Evolutionary conservation across 441 rosid genomes (phyloP).

Genomic region (Erodium trifolium): DNA sequence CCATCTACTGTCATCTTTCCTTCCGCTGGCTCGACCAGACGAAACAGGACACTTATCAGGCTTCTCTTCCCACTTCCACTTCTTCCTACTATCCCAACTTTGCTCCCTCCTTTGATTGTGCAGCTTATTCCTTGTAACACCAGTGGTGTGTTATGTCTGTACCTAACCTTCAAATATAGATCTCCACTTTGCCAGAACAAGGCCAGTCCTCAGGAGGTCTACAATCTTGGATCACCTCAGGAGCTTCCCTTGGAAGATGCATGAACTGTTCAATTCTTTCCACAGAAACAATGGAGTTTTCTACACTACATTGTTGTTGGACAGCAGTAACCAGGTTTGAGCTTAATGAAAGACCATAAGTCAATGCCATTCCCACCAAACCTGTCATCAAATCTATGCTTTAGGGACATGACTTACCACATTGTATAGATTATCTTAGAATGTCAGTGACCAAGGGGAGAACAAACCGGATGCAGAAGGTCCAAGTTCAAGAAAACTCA

Average conservation of each 20-base stretch:
- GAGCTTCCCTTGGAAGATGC: conserved; percentile 33
- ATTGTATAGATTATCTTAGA: too few relatives aligned
- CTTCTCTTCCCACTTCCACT: conserved; percentile 35
- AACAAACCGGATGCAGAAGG: conserved; percentile 26
- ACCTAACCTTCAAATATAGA: conserved; percentile 24
- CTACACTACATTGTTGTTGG: conserved; percentile 21
- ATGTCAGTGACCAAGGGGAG: too few relatives aligned
- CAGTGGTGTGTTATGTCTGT: conserved; percentile 18
- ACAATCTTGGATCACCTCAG: conserved; percentile 18
- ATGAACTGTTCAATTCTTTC: conserved; percentile 34
- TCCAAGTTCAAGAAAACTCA: conserved; percentile 25
- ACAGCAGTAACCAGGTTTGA: conserved; percentile 11
- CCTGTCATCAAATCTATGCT: conserved; percentile 21
- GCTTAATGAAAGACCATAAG: conserved; percentile 28
- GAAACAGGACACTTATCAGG: conserved; percentile 27
- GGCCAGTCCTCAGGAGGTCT: conserved; percentile 23
- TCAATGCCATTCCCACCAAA: conserved; percentile 29
- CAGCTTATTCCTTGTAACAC: conserved; percentile 32
- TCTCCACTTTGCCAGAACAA: conserved; percentile 24
- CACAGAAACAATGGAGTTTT: conserved; percentile 22
- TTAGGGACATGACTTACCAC: background rate
- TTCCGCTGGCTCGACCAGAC: conserved; percentile 29
- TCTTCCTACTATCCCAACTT: conserved; percentile 33
- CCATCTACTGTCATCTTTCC: conserved; percentile 30
- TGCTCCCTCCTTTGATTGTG: conserved; percentile 27